Conservation (phyloP, 768 basidiomycete genomes). For the Lyophyllum decastes region DNA sequence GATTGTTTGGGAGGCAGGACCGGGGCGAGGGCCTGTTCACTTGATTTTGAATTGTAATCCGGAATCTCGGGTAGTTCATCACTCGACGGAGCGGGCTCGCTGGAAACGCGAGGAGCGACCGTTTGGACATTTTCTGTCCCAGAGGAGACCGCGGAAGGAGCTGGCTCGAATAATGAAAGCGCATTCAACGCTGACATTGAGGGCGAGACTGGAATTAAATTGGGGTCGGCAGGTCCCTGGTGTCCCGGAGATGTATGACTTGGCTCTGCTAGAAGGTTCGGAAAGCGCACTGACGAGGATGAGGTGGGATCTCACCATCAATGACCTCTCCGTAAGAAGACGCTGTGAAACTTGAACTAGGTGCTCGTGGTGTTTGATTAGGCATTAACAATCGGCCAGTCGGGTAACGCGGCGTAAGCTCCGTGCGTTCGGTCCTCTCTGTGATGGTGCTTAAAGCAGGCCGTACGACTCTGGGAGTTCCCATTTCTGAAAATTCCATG, state of each 20-base stretch:
- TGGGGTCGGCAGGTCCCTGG: conserved; percentile 45
- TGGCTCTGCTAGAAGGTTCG: not conserved
- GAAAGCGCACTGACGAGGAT: too few relatives aligned
- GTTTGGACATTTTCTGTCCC: conserved; percentile 38
- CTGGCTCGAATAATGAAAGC: conserved; percentile 57
- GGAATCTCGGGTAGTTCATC: conserved; percentile 59
- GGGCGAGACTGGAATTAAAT: conserved; percentile 64
- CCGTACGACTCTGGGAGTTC: conserved; percentile 25
- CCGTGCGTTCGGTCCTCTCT: conserved; percentile 68
- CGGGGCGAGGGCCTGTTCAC: conserved; percentile 9
- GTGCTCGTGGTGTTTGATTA: conserved; percentile 41
- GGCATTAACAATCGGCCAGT: conserved; percentile 38
- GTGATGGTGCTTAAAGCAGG: conserved; percentile 63
- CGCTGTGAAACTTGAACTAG: conserved; percentile 37
- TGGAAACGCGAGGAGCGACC: conserved; percentile 40
- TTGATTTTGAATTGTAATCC: conserved; percentile 50
- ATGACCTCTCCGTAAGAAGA: conserved; percentile 69
- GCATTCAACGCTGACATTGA: conserved; percentile 65
- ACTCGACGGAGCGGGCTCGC: conserved; percentile 43
- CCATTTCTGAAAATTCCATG: conserved; percentile 32
- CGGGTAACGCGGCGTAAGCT: conserved; percentile 51
- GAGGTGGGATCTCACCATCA: conserved; percentile 39
- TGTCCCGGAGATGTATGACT: conserved; percentile 6
- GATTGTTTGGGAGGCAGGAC: conserved; percentile 48
- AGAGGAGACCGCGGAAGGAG: conserved; percentile 53